These are phyloP conservation scores for Komagataella phaffii DNA, from an alignment of 805 yeast genomes.

Conservation along the genomic window DNA sequence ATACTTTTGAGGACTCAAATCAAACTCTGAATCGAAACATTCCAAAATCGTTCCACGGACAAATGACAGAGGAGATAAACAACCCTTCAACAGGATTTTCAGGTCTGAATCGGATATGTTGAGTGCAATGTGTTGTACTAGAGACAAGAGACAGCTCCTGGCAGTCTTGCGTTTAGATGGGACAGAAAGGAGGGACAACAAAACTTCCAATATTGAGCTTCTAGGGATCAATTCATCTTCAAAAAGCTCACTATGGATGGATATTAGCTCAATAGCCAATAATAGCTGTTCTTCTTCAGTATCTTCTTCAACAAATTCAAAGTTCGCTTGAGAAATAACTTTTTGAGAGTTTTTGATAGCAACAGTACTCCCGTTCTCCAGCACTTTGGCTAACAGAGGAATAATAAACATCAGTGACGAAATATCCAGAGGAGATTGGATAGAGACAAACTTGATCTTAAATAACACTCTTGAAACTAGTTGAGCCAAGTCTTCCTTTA, in stretches of 20 bases:
- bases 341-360: constrained; percentile 41
- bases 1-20: constrained; percentile 32
- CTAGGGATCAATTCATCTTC: constrained; percentile 61
- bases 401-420: constrained; percentile 58
- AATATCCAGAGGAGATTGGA: constrained; percentile 57
- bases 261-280: constrained; percentile 63
- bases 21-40: constrained; percentile 74
- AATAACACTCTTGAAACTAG: constrained; percentile 57
- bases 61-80: constrained; percentile 50
- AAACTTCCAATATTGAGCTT: constrained; percentile 40
- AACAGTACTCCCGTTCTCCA: constrained; percentile 49
- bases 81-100: constrained; percentile 36
- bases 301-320: constrained; percentile 70
- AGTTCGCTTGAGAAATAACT: constrained; percentile 29
- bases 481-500: constrained; percentile 38
- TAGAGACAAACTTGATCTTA: constrained; percentile 60
- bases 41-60: constrained; percentile 76
- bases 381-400: constrained; percentile 59
- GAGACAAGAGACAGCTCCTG: constrained; percentile 68
- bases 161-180: constrained; percentile 73
- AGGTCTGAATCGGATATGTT: constrained; percentile 46
- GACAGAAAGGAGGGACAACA: constrained; percentile 54
- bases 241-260: constrained; percentile 56
- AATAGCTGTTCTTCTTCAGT: constrained; percentile 81
- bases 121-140: constrained; percentile 66